Evolutionary conservation across 2,329 filamentous ascomycete genomes (phyloP).

Genomic region (Cordyceps fumosorosea): DNA sequence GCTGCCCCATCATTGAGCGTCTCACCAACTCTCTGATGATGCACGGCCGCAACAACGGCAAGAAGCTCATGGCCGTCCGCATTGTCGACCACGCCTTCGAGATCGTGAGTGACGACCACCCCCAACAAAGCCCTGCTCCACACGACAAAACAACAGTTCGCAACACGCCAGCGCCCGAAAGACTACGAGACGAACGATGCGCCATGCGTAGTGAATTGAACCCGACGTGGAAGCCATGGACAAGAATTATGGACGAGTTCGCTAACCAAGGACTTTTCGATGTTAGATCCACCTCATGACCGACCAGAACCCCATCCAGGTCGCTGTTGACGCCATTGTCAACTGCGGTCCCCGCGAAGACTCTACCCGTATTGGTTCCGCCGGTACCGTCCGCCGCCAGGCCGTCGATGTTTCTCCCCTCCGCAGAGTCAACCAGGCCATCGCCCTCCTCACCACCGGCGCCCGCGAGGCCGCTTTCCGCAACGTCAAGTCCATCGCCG

Average conservation of each 20-base stretch:
- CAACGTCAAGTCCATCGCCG: slow-evolving; percentile 99
- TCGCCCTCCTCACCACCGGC: slow-evolving; percentile 97
- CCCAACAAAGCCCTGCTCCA: neutral
- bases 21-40: slow-evolving; percentile 99
- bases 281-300: slow-evolving; percentile 98
- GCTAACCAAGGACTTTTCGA: slow-evolving; percentile 22
- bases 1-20: slow-evolving; percentile 99
- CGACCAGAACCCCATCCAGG: slow-evolving; percentile 99
- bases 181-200: too few species aligned
- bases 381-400: slow-evolving; percentile 99
- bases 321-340: slow-evolving; percentile 98
- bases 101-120: slow-evolving; percentile 66
- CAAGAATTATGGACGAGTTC: neutral
- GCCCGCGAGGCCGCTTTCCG: slow-evolving; percentile 98
- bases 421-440: slow-evolving; percentile 99
- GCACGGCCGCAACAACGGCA: slow-evolving; percentile 99
- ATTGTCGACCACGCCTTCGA: slow-evolving; percentile 99
- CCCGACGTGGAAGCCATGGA: neutral
- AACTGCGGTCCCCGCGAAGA: slow-evolving; percentile 99
- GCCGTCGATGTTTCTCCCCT: slow-evolving; percentile 99
- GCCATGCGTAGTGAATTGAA: neutral
- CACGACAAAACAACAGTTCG: neutral
- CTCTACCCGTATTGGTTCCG: slow-evolving; percentile 98
- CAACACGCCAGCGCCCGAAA: neutral
- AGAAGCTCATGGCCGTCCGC: slow-evolving; percentile 99